Base-by-base conservation (phyloP, 2,329 filamentous ascomycete genomes). In the Ascochyta lentis region DNA sequence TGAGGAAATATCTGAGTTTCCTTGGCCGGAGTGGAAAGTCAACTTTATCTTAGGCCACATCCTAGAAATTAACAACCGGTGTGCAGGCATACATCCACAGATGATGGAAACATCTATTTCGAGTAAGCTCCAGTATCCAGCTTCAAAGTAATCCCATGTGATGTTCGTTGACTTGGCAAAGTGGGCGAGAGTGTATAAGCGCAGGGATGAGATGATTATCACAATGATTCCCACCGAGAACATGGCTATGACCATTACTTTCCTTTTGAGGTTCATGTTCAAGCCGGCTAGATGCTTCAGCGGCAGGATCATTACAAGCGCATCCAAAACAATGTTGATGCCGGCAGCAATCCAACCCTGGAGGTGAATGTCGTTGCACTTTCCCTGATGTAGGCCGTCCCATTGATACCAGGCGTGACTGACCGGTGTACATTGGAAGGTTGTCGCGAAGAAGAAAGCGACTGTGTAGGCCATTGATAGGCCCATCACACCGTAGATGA, bases 401-500 rank as follows among this genome's bases (percentile, higher is more conserved):
- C 66, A 71, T 44, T 70, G 65, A 1, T 53, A 64, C 83, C 83
- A 85, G 67, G 82, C 83, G 49, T 75, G 76, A 4, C 70, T 70
- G 10, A 83, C 71, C 2, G 83, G 83, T 13, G 63, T 67, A 63
- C 83, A 85, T 66, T 84, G 80, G 45, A 83, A 76, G 5, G 79
- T 71, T 37, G 80, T 71, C 27, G 82, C 72, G 57, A 83, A 77
- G 63, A 80, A 79, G 59, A 82, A 84, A 10, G 79, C 71, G 4
- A 79, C 40, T 2, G 58, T 66, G 49, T 72, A 74, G 6, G 59
- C 63, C 0, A 63, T 59, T 12, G 51, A 65, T 12, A 73, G n/a
- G 7, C 53, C 69, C 56, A 73, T 68, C 24, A 70, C 54, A 10
- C 40, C 54, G 43, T 63, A 75, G 7, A 68, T 59, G 10, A 64